These are phyloP conservation scores for Oryza nivara DNA, from an alignment of 176 grass and related monocot genomes.

Conservation along the genomic window DNA sequence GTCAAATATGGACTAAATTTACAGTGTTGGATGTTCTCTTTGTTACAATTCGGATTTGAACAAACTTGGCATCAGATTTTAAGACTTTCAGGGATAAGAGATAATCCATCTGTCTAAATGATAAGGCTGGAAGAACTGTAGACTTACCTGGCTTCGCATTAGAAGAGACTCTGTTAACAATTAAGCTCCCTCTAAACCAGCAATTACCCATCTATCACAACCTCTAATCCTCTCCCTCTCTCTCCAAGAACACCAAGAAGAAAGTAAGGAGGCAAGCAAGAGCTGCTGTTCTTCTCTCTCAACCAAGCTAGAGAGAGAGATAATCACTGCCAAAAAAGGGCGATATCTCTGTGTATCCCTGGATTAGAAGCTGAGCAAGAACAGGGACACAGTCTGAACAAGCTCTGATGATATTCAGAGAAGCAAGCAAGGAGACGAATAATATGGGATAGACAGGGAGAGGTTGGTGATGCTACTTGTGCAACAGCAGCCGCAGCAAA, in stretches of 20 bases:
- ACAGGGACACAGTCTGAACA: not conserved
- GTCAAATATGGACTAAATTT: not conserved
- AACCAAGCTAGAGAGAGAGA: not conserved
- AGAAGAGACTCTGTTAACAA: conserved; percentile 62
- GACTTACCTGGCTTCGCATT: conserved; percentile 66
- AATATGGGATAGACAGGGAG: not conserved
- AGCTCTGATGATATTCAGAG: not conserved
- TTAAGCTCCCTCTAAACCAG: conserved; percentile 39
- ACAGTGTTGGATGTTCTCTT: not conserved
- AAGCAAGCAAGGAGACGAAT: not conserved
- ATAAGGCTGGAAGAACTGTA: conserved; percentile 11
- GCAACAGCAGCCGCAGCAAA: conserved; percentile 26
- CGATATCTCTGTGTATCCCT: not conserved
- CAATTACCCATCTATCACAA: conserved; percentile 66
- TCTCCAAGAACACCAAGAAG: not conserved
- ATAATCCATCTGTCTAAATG: not conserved
- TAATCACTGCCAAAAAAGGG: not conserved
- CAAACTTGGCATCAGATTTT: not conserved
- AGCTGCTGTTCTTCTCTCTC: not conserved
- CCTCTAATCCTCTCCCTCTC: not conserved
- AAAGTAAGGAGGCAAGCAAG: not conserved
- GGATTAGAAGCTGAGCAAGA: not conserved
- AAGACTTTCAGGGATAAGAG: not conserved
- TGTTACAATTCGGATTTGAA: not conserved
- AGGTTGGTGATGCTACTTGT: conserved; percentile 1